Evolutionary conservation across 2,329 filamentous ascomycete genomes (phyloP).

Genomic region (Trichoderma atroviride): DNA sequence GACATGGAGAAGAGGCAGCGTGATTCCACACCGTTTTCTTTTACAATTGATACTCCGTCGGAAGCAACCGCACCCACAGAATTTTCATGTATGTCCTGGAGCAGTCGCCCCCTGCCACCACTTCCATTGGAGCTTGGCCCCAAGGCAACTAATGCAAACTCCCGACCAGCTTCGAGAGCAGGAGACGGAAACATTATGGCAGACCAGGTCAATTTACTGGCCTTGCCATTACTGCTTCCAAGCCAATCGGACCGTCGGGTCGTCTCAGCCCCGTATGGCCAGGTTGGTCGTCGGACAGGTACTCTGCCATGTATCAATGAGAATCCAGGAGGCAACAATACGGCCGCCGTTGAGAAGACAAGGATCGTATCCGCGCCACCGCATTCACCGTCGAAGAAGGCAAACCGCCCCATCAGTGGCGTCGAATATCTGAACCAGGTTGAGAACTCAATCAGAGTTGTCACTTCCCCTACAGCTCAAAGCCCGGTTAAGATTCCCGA

Average conservation of each 20-base stretch:
- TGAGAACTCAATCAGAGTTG: constrained; percentile 58
- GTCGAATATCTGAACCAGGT: constrained; percentile 51
- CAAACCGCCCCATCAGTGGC: constrained; percentile 40
- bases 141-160: constrained; percentile 29
- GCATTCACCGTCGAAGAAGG: constrained; percentile 38
- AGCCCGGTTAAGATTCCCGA: constrained; percentile 41
- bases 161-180: constrained; percentile 35
- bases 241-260: constrained; percentile 48
- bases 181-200: constrained; percentile 8
- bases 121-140: constrained; percentile 43
- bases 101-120: constrained; percentile 55
- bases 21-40: constrained; percentile 48
- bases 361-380: constrained; percentile 54
- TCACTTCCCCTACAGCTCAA: constrained; percentile 51
- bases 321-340: constrained; percentile 35
- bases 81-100: constrained; percentile 45
- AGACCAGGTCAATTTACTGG: constrained; percentile 36
- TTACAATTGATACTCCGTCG: constrained; percentile 43
- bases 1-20: constrained; percentile 39
- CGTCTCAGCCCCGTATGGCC: constrained; percentile 55
- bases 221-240: constrained; percentile 38
- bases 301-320: constrained; percentile 56
- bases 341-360: constrained; percentile 39
- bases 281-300: constrained; percentile 42
- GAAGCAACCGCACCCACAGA: constrained; percentile 37